These are phyloP conservation scores for Fusarium pininemorale DNA, from an alignment of 2,329 filamentous ascomycete genomes.

Conservation along the genomic window DNA sequence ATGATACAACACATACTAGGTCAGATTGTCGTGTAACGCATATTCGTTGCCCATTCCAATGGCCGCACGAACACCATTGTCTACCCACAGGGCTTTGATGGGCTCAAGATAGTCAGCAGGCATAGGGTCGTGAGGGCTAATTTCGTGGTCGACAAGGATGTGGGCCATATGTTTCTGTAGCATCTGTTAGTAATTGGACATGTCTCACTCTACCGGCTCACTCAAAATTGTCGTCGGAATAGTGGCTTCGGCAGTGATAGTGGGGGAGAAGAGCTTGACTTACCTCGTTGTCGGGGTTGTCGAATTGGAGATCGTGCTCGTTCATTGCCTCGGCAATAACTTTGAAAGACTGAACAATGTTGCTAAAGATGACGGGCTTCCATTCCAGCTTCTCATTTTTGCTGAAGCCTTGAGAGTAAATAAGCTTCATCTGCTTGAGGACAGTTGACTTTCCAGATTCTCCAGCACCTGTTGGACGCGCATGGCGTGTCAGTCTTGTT, in stretches of 20 bases:
- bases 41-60: constrained; percentile 96
- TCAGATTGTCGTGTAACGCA: constrained; percentile 92
- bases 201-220: constrained; percentile 31
- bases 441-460: constrained; percentile 94
- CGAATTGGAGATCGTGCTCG: constrained; percentile 81
- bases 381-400: constrained; percentile 91
- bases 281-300: constrained; percentile 82
- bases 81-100: constrained; percentile 85
- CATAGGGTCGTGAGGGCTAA: constrained; percentile 82
- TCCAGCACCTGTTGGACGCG: constrained; percentile 75
- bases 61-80: constrained; percentile 84
- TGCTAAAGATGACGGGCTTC: constrained; percentile 95
- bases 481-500: constrained; percentile 23
- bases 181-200: constrained; percentile 48
- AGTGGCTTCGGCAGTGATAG: background rate
- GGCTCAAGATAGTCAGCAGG: constrained; percentile 81
- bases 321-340: constrained; percentile 91
- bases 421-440: constrained; percentile 98
- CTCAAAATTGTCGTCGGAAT: background rate
- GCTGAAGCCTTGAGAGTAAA: constrained; percentile 92
- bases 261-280: constrained; percentile 41
- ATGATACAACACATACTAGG: constrained; percentile 73
- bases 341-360: constrained; percentile 91
- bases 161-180: constrained; percentile 78
- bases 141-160: constrained; percentile 82